Base-by-base conservation (phyloP, 1,284 basidiomycete species). In the Pyrrhoderma noxium region DNA sequence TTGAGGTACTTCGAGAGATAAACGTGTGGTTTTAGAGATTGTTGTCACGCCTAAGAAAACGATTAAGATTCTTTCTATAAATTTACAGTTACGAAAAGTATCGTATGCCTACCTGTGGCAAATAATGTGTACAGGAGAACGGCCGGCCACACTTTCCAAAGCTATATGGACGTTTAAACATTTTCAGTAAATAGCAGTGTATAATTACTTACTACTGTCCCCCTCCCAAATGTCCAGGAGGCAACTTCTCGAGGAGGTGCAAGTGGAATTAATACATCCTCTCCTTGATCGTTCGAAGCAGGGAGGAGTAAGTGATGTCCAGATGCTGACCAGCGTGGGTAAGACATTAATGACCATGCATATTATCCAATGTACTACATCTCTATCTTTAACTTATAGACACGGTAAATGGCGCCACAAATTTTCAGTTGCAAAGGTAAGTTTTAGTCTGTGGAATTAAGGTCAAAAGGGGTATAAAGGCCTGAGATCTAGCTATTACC, bases 71-170 rank as follows among this genome's bases (percentile, higher is more conserved):
- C 11, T 11, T 31, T 34, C 45, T 18, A 37, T 36, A 27, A 42
- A 14, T 2, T 41, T n/a, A 34, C 21, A 13, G 23, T 14, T 1
- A 34, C 9, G 21, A 16, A 45, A 8, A 34, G 19, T 46, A 27
- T 13, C 27, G 16, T 2, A 27, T 18, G 57, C 67, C 39, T 56
- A 77, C 76, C 69, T 38, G 70, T 72, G 1, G 80, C 78, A 57
- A 82, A 80, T 3, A 69, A 49, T 1, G 80, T 81, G 60, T 82
- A 77, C 18, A 83, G 61, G 9, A 81, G 57, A 2, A 82, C 79
- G 0, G 80, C 80, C 0, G 80, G 80, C 80, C 80, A 85, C 59
- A 82, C 80, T 45, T 74, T 70, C 76, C 79, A 81, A 13, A 82
- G 70, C 79, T 82, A 58, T 25, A 36, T 49, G 38, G 38, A 34